Evolutionary conservation across 2,329 filamentous ascomycete genomes (phyloP), one percentile per base, ranked within the genome.

Genomic region (Fusarium robinianum): DNA sequence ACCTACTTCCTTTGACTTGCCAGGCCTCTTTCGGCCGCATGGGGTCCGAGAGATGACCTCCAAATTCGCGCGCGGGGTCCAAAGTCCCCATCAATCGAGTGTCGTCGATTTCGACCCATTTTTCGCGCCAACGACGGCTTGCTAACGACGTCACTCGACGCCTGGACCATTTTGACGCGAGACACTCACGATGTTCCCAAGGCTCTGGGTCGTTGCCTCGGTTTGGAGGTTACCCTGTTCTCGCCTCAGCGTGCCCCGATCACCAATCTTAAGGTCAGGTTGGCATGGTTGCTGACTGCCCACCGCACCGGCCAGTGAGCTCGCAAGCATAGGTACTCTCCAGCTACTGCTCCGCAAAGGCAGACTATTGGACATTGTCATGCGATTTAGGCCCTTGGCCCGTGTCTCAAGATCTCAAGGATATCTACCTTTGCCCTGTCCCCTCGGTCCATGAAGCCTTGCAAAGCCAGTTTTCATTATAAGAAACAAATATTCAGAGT

Each of bases 401-500:
- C 38, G 14, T 23, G 30, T 37, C 22, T 14, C 19, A 10, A 27
- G 36, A 32, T 26, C 23, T 29, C 30, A 16, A 8, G 31, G 32
- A 22, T 12, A 16, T 23, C 29, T 22, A 18, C 27, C 10, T 18
- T 39, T 46, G 33, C 34, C 22, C 34, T 36, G 24, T 19, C 8
- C 27, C 23, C 5, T 12, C 30, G 16, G 19, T 24, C 27, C 19
- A 26, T 17, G 29, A 23, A 17, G 8, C 15, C 34, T 29, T n/a
- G 14, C 18, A 46, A 42, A 35, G 18, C 34, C 11, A 11, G 30
- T 60, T 56, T 41, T 23, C 34, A 57, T 58, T 60, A 60, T 52
- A 57, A 57, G 49, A 60, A 53, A 45, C 39, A 49, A 60, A 57
- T 38, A 46, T 19, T 57, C 51, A 60, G 35, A 15, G 25, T 26